A percentile compares a stretch with the other conserved stretches of the same genome.
Evolutionary conservation across 2,329 filamentous ascomycete genomes (phyloP).

Genomic region (Emergomyces orientalis): DNA sequence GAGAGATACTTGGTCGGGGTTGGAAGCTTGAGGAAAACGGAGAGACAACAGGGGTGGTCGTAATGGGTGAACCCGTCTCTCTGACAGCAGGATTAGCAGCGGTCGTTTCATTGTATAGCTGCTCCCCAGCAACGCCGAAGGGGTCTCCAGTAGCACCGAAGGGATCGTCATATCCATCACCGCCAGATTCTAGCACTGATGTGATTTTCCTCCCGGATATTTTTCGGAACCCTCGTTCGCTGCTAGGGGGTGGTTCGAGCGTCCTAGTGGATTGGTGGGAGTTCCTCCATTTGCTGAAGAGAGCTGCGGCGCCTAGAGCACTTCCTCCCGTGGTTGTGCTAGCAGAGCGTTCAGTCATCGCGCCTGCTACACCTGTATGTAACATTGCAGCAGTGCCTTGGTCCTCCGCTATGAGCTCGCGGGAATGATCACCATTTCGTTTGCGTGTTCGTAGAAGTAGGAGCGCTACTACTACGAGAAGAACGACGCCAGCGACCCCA

Average conservation of each 20-base stretch:
- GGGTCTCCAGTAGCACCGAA: constrained; percentile 21
- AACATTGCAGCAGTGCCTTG: constrained; percentile 14
- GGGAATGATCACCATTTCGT: constrained; percentile 21
- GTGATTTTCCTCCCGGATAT: constrained; percentile 41
- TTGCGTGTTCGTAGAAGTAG: constrained; percentile 47
- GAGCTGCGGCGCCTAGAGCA: constrained; percentile 28
- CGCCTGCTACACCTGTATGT: constrained; percentile 12
- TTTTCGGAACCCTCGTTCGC: constrained; percentile 42
- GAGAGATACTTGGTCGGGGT: constrained; percentile 11
- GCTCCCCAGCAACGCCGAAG: constrained; percentile 18
- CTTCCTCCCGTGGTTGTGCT: constrained; percentile 21
- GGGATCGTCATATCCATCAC: constrained; percentile 37
- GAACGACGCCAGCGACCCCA: constrained; percentile 48
- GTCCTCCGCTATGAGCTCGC: constrained; percentile 12
- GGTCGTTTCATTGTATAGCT: constrained; percentile 25
- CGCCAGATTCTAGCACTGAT: constrained; percentile 38
- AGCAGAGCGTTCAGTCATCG: constrained; percentile 33
- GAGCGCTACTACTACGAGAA: constrained; percentile 40
- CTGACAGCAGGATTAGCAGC: constrained; percentile 22
- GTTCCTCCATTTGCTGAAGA: constrained; percentile 35
- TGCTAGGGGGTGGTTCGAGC: constrained; percentile 26
- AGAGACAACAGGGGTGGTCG: background rate
- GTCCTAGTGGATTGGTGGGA: constrained; percentile 30
- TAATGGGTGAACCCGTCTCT: constrained; percentile 12
- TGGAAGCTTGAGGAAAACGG: background rate